Base-by-base conservation (phyloP, 495 filamentous ascomycete species). In the Hypoxylon trugodes region DNA sequence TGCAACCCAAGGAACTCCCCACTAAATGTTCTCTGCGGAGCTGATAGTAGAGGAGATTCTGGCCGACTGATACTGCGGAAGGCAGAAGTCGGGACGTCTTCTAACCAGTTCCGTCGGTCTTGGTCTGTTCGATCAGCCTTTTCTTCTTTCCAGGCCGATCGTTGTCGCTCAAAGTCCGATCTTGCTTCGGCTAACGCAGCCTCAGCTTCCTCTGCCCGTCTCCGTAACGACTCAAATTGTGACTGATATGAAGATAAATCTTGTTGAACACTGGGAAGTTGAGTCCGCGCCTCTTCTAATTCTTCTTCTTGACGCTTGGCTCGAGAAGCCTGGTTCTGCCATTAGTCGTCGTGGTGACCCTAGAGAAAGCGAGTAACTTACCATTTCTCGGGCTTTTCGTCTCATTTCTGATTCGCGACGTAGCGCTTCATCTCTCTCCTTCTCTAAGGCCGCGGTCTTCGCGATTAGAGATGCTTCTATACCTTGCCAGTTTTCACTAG, bases 401-500 rank as follows among this genome's bases (percentile, higher is more conserved):
- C 96, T 80, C 66, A 93, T 81, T 15, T 98, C 96, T 3, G 81
- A 86, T 76, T 99, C 96, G 58, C 89, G 87, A 61, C 87, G 87
- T n/a, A 85, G 76, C 21, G 89, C 79, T 59, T 98, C 94, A 68
- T 98, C 94, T 38, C 93, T 80, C 68, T 99, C 96, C 69, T 88
- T 92, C 70, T 99, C 95, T 7, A 97, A 78, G 50, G 78, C 87
- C 1, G 86, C 81, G 22, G 96, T 81, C 40, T 92, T 82, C 16
- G 89, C 82, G 30, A 91, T 81, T 40, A 98, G 76, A 0, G 90
- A 93, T 9, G 90, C 84, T 65, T 99, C 94, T 41, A 98, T 90
- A 0, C 92, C 90, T 59, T 97, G 93, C 96, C 96, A 99, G 72
- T 98, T 99, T 66, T 96, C 93, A 59, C 90, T 94, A 2, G 96